Evolutionary conservation across 108 stramenopile genomes (phyloP), one percentile per base, ranked within the genome.

Genomic region (Discostella pseudostelligera): DNA sequence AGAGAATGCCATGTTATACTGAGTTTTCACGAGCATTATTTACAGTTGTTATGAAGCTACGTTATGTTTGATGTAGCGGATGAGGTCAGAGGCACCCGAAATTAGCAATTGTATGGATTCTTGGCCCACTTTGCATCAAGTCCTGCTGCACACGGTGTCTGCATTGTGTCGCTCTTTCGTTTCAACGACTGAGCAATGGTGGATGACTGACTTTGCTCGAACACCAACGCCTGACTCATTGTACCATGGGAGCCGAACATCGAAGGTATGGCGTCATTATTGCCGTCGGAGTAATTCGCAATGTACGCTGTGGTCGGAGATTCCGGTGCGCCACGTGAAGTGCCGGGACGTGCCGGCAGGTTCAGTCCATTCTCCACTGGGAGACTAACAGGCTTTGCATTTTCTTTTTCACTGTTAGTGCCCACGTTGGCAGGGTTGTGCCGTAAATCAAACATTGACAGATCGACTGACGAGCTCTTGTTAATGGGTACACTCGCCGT

Each of bases 61-160:
- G 49, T 24, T 8, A 11, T 50, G 19, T 3, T 6, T 50, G 1
- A 4, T 24, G 24, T 20, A 22, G 25, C 3, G 0, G 49, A 5
- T 22, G 3, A n/a, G n/a, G n/a, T n/a, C n/a, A n/a, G n/a, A n/a
- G n/a, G 24, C 8, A 4, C 21, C 8, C 8, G 19, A 22, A 8
- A 22, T 60, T 46, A 70, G 28, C 53, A 50, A 63, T 49, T 67
- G 56, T 75, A 75, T 8, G 74, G 74, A 62, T 75, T 75, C 43
- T 66, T 75, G 16, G 62, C 61, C 55, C 61, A 51, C 13, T 39
- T 54, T 44, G 9, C 26, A 16, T 17, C 25, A 8, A 36, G 57
- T 14, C n/a, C 45, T 45, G 25, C 12, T 17, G n/a, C 24, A 8
- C 28, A 21, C 14, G 19, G 19, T 22, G 39, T 39, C 48, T 66